Evolutionary conservation across 495 filamentous ascomycete genomes (phyloP).

Genomic region (Hyaloscypha finlandica): DNA sequence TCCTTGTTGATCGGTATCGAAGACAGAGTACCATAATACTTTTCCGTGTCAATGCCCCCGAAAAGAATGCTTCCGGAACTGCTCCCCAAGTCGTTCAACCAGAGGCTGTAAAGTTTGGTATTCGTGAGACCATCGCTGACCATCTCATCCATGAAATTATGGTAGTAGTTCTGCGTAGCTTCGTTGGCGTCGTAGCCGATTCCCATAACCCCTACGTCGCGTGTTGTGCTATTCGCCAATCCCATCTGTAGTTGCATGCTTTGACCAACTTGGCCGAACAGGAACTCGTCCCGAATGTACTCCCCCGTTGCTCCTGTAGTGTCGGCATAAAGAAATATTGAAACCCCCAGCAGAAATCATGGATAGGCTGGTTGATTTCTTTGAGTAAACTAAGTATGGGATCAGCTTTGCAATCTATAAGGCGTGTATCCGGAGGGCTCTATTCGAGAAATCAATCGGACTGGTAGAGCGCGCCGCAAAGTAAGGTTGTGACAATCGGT

Average conservation of each 20-base stretch:
- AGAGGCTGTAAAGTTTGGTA: constrained; percentile 84
- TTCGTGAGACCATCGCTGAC: constrained; percentile 71
- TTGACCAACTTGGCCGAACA: constrained; percentile 61
- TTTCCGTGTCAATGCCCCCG: constrained; percentile 87
- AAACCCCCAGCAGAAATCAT: constrained; percentile 52
- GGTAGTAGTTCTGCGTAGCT: constrained; percentile 68
- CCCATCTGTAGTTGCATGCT: constrained; percentile 86
- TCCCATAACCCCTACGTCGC: constrained; percentile 73
- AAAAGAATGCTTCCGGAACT: constrained; percentile 84
- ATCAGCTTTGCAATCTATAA: no score
- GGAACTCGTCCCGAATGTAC: constrained; percentile 78
- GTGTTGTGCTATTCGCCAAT: constrained; percentile 70
- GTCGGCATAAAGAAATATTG: constrained; percentile 89
- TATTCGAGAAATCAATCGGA: no score
- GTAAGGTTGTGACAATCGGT: no score
- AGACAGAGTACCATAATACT: constrained; percentile 73
- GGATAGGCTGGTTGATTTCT: no score
- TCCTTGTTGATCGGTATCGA: constrained; percentile 58
- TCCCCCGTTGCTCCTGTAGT: constrained; percentile 73
- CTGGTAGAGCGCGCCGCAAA: no score
- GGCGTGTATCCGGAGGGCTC: no score
- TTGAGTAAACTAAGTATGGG: no score
- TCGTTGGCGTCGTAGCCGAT: constrained; percentile 84
- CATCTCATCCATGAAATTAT: constrained; percentile 78
- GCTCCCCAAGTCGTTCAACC: constrained; percentile 77